phyloP scores from a whole-genome alignment of 2,329 filamentous ascomycete genomes.

The Lasiodiplodia sp. region DNA sequence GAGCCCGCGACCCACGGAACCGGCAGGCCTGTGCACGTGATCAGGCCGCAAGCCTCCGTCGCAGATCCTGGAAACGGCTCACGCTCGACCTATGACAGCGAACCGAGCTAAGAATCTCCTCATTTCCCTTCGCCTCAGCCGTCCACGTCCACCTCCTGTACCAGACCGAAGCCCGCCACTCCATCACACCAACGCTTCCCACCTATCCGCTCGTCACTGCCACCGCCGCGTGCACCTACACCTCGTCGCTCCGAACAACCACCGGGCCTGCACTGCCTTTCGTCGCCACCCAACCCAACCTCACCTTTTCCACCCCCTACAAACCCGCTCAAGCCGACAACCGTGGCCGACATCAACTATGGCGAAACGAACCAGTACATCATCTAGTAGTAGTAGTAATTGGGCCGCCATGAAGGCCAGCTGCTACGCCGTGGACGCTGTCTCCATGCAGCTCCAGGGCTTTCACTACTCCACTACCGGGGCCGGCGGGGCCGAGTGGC shows the following conservation, averaged over 20 bases:
- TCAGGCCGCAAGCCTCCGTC: neutral
- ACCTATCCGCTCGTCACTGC: neutral
- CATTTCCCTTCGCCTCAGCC: conserved; percentile 23
- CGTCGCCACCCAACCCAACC: neutral
- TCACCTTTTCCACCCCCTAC: conserved; percentile 9
- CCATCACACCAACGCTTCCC: neutral
- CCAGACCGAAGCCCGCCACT: conserved; percentile 2
- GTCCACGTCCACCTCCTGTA: conserved; percentile 6
- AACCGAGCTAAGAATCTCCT: conserved; percentile 28
- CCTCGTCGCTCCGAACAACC: conserved; percentile 8
- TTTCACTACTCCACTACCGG: conserved; percentile 96
- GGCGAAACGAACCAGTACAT: conserved; percentile 75
- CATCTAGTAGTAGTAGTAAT: conserved; percentile 75
- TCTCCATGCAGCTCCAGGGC: conserved; percentile 74
- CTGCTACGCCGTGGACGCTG: conserved; percentile 83
- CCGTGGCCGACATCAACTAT: conserved; percentile 63
- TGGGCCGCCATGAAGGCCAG: conserved; percentile 82
- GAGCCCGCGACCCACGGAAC: conserved; percentile 6
- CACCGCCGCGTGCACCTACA: neutral
- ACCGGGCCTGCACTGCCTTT: conserved; percentile 2
- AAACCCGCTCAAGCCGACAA: conserved; percentile 39
- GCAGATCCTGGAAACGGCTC: conserved; percentile 23
- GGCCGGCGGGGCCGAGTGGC: conserved; percentile 67
- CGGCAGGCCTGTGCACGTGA: conserved; percentile 1
- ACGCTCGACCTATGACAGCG: conserved; percentile 20